These are phyloP conservation scores for Polysphondylium violaceum DNA, from an alignment of 78 protist species.

Conservation along the genomic window DNA sequence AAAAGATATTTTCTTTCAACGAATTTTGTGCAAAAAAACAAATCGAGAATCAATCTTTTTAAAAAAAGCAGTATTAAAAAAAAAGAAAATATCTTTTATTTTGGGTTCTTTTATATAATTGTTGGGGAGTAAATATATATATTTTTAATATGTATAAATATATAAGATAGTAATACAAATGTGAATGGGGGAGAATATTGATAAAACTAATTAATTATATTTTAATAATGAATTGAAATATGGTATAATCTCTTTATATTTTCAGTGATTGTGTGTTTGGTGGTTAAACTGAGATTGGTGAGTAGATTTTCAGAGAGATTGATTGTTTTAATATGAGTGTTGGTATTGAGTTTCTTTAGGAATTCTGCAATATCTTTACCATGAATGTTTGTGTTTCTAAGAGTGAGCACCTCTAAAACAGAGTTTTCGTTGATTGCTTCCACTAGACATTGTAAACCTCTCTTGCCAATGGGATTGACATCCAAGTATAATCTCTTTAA, in stretches of 20 bases:
- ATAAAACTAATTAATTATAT: not conserved
- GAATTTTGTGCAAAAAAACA: no score
- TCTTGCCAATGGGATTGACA: slow-evolving; percentile 58
- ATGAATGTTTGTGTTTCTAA: slow-evolving; percentile 37
- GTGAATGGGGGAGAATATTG: no score
- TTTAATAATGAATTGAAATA: slow-evolving; percentile 6
- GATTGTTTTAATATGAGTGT: slow-evolving; percentile 8
- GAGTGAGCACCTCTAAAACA: slow-evolving; percentile 21
- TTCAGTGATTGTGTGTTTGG: not conserved
- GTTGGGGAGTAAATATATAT: not conserved
- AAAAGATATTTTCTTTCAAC: no score
- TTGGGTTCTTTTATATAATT: not conserved
- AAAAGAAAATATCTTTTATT: not conserved
- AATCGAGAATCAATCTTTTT: no score
- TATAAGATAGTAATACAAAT: not conserved
- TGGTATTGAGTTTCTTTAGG: slow-evolving; percentile 24
- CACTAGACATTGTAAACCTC: slow-evolving; percentile 10
- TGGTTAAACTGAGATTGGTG: not conserved
- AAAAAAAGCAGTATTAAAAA: no score
- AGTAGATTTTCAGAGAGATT: slow-evolving; percentile 46
- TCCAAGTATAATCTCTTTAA: slow-evolving; percentile 38
- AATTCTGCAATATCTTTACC: slow-evolving; percentile 42
- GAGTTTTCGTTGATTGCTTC: slow-evolving; percentile 20
- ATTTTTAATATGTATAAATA: not conserved
- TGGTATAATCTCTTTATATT: slow-evolving; percentile 13